Evolutionary conservation across 2,329 filamentous ascomycete genomes (phyloP).

Genomic region (Purpureocillium takamizusanense): DNA sequence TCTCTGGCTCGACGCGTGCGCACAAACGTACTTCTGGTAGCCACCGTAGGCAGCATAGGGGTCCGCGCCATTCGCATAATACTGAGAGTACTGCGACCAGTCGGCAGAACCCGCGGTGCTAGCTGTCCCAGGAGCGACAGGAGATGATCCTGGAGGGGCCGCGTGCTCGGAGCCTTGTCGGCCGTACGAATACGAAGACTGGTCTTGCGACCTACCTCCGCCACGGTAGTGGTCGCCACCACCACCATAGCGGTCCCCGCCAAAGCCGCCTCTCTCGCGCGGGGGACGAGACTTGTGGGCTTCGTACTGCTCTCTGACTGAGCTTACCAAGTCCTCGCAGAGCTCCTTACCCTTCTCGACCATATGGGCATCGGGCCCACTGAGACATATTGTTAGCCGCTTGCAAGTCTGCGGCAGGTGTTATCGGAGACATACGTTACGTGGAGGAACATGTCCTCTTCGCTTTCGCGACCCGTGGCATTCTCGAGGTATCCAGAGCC

Average conservation of each 20-base stretch:
- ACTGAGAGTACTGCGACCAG: conserved; percentile 73
- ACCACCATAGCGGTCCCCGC: conserved; percentile 25
- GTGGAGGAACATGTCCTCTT: conserved; percentile 94
- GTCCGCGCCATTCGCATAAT: conserved; percentile 60
- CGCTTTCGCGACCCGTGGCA: conserved; percentile 79
- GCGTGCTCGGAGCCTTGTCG: conserved; percentile 18
- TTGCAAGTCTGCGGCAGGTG: too few relatives aligned
- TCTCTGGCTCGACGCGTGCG: not conserved
- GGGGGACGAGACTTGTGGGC: conserved; percentile 78
- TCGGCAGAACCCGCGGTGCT: conserved; percentile 46
- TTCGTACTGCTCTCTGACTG: conserved; percentile 85
- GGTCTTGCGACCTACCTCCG: conserved; percentile 13
- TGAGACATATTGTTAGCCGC: too few relatives aligned
- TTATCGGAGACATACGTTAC: conserved; percentile 68
- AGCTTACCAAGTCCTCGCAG: conserved; percentile 77
- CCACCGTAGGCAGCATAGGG: conserved; percentile 89
- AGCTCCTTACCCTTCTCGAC: conserved; percentile 82
- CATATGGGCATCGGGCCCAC: conserved; percentile 78
- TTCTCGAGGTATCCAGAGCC: conserved; percentile 91
- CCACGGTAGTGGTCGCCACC: conserved; percentile 20
- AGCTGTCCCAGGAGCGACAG: conserved; percentile 17
- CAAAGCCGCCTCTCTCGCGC: conserved; percentile 48
- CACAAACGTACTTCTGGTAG: conserved; percentile 62
- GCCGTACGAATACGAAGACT: conserved; percentile 18
- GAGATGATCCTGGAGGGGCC: conserved; percentile 26